Percentiles rank a stretch among this genome's conserved stretches.
Conservation (phyloP, 108 stramenopile species). For the Tribonema minus region DNA sequence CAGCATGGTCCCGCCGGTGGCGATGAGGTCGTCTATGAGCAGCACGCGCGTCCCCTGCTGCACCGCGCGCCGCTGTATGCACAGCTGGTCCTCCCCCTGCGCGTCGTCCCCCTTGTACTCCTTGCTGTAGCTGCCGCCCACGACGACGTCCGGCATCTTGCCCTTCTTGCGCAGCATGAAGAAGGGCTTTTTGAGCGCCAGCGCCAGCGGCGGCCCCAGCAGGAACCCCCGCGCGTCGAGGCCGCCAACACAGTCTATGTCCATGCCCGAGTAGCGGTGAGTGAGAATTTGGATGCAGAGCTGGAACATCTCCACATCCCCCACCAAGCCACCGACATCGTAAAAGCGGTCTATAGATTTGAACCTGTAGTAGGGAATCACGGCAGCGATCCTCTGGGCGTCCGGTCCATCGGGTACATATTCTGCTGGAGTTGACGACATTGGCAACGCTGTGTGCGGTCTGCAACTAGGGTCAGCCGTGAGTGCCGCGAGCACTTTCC, state of each 20-base stretch:
- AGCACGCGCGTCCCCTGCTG: constrained; percentile 74
- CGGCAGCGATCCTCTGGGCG: constrained; percentile 69
- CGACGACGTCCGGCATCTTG: constrained; percentile 94
- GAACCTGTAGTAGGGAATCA: constrained; percentile 94
- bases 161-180: constrained; percentile 96
- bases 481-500: too few relatives aligned
- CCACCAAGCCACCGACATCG: constrained; percentile 79
- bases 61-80: constrained; percentile 80
- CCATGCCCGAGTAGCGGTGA: constrained; percentile 64
- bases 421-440: too few relatives aligned
- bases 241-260: constrained; percentile 80
- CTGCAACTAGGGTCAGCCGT: too few relatives aligned
- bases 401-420: constrained; percentile 38
- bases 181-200: constrained; percentile 90
- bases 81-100: constrained; percentile 60
- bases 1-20: constrained; percentile 89
- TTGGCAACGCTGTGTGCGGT: too few relatives aligned
- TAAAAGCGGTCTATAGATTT: constrained; percentile 96
- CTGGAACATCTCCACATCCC: constrained; percentile 57
- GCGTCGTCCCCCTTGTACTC: constrained; percentile 89
- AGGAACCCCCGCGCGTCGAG: constrained; percentile 92
- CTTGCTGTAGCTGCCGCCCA: constrained; percentile 72
- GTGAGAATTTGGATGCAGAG: constrained; percentile 81
- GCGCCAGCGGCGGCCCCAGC: constrained; percentile 90
- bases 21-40: constrained; percentile 95